Base-by-base conservation (phyloP, 805 yeast species). In the Cyberlindnera misumaiensis region DNA sequence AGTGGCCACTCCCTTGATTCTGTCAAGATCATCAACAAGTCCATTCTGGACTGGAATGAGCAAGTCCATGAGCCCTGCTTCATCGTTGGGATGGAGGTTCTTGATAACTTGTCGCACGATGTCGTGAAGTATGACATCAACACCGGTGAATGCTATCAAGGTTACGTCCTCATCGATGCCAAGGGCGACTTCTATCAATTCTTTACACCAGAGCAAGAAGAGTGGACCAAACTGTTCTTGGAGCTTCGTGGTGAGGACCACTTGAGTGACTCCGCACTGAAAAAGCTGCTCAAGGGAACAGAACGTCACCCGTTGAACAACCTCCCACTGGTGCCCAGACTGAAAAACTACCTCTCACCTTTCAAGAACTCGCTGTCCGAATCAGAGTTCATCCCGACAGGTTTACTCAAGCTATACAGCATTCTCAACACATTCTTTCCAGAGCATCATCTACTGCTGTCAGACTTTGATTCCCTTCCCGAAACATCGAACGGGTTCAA, bases 81-180 rank as follows among this genome's bases (percentile, higher is more conserved):
- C 53, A 79, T 86, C 46, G 67, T 86, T 34, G 94, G 90, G 0
- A 60, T 84, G 40, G 95, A 87, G 52, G 93, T 86, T 7, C 76
- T 87, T 56, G 95, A 86, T 58, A 86, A 85, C 52, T 74, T 87
- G 45, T 70, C 93, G 3, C 96, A 86, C 59, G 95, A 86, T 54
- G 73, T 83, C 20, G 72, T 86, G 4, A 68, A 90, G 27, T 86
- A 83, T 55, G 94, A 86, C 51, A 72, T 77, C 42, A 49, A 62
- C 8, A 75, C 87, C 0, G 74, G 79, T 5, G 67, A 70, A 45
- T 90, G 94, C 0, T 69, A 73, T 46, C 93, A 86, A 56, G 94
- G 90, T 0, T 77, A 82, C 47, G 94, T 85, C 2, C 69, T 80
- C 10, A 66, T 83, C 30, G 89, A 85, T 51, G 75, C 71, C 28